Evolutionary conservation across 2,329 filamentous ascomycete genomes (phyloP).

Genomic region (Thielaviopsis ethacetica): DNA sequence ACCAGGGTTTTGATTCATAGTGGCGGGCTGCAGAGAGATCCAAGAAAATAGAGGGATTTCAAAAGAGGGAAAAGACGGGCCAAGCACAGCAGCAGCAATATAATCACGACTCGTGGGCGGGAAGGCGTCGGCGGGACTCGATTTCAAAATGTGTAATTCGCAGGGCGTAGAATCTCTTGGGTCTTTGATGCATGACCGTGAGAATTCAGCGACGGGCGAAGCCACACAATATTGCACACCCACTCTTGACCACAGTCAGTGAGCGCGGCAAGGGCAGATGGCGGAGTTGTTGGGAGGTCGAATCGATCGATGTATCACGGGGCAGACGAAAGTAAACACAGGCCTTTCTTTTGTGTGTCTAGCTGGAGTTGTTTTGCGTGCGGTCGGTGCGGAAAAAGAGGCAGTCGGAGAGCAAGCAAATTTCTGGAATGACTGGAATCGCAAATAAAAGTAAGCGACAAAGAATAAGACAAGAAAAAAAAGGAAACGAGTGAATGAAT

Average conservation of each 20-base stretch:
- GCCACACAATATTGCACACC: background rate
- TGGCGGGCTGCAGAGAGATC: background rate
- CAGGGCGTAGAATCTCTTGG: constrained; percentile 1
- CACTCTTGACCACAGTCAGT: background rate
- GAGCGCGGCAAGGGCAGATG: background rate
- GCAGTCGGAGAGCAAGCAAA: background rate
- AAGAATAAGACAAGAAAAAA: background rate
- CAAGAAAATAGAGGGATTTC: background rate
- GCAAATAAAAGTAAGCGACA: background rate
- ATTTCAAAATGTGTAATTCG: background rate
- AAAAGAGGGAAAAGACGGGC: background rate
- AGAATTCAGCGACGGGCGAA: background rate
- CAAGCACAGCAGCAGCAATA: background rate
- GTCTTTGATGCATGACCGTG: constrained; percentile 2
- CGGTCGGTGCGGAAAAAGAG: no score
- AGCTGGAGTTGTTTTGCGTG: no score
- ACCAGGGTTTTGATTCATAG: background rate
- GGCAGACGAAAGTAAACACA: no score
- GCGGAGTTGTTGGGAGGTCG: background rate
- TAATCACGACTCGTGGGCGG: background rate
- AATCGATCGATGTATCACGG: background rate
- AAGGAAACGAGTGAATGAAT: background rate
- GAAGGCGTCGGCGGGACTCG: background rate
- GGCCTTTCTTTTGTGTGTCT: no score
- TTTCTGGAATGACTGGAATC: background rate